Evolutionary conservation across 2,329 filamentous ascomycete species (phyloP), one percentile per base, ranked within the genome.

Genomic region (Herpotrichia juniperi): DNA sequence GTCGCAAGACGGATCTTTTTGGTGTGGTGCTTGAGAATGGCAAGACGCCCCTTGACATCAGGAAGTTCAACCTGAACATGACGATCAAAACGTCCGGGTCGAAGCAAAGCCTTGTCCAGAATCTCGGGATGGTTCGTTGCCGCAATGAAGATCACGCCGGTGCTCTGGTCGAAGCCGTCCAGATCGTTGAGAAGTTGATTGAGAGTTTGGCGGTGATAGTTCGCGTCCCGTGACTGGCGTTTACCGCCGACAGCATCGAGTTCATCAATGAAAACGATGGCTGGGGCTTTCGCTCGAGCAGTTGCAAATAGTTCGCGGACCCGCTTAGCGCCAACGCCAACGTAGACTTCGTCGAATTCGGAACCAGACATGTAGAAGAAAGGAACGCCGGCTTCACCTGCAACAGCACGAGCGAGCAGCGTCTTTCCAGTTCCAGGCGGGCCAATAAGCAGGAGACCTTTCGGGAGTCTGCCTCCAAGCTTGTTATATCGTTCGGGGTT

Each of bases 341-440:
- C 96, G 68, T 97, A 99, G 46, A 99, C 89, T 76, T 99, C 94
- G 68, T 99, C 94, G 70, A 99, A 99, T 74, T 99, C 94, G 52
- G 91, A 96, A 45, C 94, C 94, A 68, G 94, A 99, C 93, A 99
- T 97, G 83, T 97, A 99, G 82, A 97, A 99, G 82, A 99, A 99
- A 1, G 94, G 94, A 16, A 99, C 94, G 50, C 93, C 94, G 48
- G 94, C 93, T 78, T 99, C 94, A 46, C 94, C 94, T 42, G 94
- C 94, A 54, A 99, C 94, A 49, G 94, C 96, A 67, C 94, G 88
- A 57, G 94, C 94, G 55, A 99, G 84, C 34, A 99, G 84, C 11
- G 94, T 99, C 79, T 99, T 99, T 78, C 94, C 94, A 55, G 94
- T 99, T 78, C 94, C 94, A 46, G 94, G 94, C 69, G 94, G 94